A percentile compares a stretch with the other conserved stretches of the same genome.
Evolutionary conservation across 192 early-diverging fungal genomes (phyloP).

Genomic region (Backusella tuberculispora): DNA sequence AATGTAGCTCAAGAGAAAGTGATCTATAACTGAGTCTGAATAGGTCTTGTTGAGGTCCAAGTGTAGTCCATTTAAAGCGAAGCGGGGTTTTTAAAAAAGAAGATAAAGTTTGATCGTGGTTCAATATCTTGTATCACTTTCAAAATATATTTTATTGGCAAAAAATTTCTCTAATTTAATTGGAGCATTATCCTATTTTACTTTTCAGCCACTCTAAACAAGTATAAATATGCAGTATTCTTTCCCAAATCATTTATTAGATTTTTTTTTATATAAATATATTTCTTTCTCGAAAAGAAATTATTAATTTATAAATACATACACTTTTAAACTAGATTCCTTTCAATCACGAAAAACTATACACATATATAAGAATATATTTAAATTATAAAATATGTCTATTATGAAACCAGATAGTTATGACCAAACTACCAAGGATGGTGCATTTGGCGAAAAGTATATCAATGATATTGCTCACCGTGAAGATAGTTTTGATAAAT

Average conservation of each 20-base stretch:
- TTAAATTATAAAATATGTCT: background rate
- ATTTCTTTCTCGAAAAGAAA: background rate
- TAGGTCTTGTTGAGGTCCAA: background rate
- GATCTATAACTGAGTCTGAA: background rate
- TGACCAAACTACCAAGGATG: slow-evolving; percentile 10
- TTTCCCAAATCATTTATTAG: background rate
- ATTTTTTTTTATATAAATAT: slow-evolving; percentile 1
- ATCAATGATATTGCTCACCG: background rate
- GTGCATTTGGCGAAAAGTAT: background rate
- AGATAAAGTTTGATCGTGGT: slow-evolving; percentile 6
- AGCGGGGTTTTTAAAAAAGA: background rate
- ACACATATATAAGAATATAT: background rate
- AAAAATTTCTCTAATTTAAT: background rate
- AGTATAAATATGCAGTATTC: slow-evolving; percentile 2
- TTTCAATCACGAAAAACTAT: background rate
- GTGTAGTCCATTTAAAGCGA: background rate
- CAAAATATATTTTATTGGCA: background rate
- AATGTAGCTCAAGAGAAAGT: no score
- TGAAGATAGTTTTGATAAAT: slow-evolving; percentile 14
- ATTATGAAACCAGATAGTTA: background rate
- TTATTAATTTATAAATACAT: background rate
- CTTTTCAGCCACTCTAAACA: background rate
- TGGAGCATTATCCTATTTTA: background rate
- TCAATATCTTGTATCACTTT: background rate
- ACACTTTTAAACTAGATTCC: background rate